Conservation (phyloP, 2,329 filamentous ascomycete genomes). For the Shiraia bambusicola region DNA sequence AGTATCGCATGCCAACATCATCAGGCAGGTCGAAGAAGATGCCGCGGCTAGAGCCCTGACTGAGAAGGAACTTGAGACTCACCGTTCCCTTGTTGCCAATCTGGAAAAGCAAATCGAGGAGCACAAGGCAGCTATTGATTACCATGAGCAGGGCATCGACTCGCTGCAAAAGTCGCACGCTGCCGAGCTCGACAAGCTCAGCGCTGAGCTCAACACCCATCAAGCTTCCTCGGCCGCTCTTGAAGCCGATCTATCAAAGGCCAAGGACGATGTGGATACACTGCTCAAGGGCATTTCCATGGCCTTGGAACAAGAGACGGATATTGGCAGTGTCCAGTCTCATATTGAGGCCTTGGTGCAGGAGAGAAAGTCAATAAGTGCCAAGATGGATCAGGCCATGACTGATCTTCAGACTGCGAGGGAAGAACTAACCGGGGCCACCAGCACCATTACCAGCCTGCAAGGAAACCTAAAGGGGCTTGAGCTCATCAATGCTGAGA, state of each 20-base stretch:
- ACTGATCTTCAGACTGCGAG: conserved; percentile 46
- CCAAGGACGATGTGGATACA: conserved; percentile 61
- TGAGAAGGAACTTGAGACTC: conserved; percentile 54
- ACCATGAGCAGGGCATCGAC: conserved; percentile 56
- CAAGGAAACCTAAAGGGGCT: conserved; percentile 50
- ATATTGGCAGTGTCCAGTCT: conserved; percentile 44
- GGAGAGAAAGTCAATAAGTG: conserved; percentile 49
- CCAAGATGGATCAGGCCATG: conserved; percentile 46
- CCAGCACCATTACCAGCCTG: conserved; percentile 42
- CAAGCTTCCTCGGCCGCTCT: conserved; percentile 37
- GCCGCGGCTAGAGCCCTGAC: conserved; percentile 60
- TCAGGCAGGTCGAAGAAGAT: conserved; percentile 68
- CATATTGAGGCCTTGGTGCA: conserved; percentile 49
- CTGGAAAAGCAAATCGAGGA: conserved; percentile 59
- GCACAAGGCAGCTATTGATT: conserved; percentile 57
- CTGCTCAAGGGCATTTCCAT: conserved; percentile 64
- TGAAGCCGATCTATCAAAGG: conserved; percentile 60
- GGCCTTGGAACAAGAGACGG: conserved; percentile 64
- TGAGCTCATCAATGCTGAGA: conserved; percentile 54
- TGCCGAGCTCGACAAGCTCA: conserved; percentile 54
- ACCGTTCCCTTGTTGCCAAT: conserved; percentile 55
- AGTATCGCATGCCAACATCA: conserved; percentile 65
- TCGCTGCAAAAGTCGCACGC: conserved; percentile 57
- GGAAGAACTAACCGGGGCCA: conserved; percentile 47
- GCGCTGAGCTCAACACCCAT: conserved; percentile 37